A percentile compares a stretch with the other conserved stretches of the same genome.
These are phyloP conservation scores for Suhomyces kunorum DNA, from an alignment of 1,139 yeast genomes.

Conservation along the genomic window DNA sequence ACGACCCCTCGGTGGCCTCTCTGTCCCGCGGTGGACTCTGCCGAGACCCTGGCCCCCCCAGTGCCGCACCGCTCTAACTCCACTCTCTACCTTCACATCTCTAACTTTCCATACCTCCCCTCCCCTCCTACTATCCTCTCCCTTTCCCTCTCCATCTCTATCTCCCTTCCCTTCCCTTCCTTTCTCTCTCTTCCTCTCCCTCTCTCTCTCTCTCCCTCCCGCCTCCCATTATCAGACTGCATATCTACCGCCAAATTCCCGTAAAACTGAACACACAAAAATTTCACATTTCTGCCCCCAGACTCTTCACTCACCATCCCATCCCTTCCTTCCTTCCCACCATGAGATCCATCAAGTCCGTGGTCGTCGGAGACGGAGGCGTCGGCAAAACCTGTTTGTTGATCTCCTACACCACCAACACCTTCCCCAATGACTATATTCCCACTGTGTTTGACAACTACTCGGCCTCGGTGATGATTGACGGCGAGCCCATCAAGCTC, in stretches of 20 bases:
- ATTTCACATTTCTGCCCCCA: constrained; percentile 5
- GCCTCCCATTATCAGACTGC: constrained; percentile 4
- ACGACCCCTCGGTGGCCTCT: too few species aligned
- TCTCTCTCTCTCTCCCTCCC: neutral
- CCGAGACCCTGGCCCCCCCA: too few species aligned
- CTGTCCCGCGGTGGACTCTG: too few species aligned
- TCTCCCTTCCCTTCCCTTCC: neutral
- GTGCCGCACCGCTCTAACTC: too few species aligned
- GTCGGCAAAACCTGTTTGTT: constrained; percentile 92
- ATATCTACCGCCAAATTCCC: constrained; percentile 3
- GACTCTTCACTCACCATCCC: constrained; percentile 1
- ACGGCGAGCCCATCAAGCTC: constrained; percentile 75
- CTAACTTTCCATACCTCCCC: neutral
- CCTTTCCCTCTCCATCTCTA: neutral
- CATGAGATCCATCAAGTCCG: constrained; percentile 93
- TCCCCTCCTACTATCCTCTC: neutral
- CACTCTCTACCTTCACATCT: too few species aligned
- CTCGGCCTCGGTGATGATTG: constrained; percentile 80
- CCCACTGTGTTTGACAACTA: constrained; percentile 63
- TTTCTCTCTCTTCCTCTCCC: neutral
- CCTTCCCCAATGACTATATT: constrained; percentile 85
- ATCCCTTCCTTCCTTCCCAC: neutral
- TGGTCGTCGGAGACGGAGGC: constrained; percentile 96
- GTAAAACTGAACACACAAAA: constrained; percentile 5
- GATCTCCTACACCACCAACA: constrained; percentile 85